phyloP scores from a whole-genome alignment of 2,329 filamentous ascomycete genomes.

The Epicoccum sorghinum region DNA sequence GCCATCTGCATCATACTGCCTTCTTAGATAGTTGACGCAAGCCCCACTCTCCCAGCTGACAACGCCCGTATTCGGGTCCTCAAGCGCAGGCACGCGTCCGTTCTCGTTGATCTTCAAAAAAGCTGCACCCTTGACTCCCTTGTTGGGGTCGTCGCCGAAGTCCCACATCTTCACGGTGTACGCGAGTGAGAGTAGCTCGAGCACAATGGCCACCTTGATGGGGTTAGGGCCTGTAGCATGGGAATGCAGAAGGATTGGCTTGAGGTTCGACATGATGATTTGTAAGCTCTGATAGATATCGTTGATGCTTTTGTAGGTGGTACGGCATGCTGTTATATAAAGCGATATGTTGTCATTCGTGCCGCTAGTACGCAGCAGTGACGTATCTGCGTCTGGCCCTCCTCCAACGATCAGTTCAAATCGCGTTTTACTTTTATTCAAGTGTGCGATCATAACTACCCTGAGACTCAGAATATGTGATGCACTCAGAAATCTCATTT shows the following conservation, averaged over 20 bases:
- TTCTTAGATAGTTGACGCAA: slow-evolving; percentile 7
- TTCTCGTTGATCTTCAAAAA: slow-evolving; percentile 48
- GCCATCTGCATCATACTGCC: slow-evolving; percentile 5
- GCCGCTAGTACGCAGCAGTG: too few species aligned
- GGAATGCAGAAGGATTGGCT: slow-evolving; percentile 21
- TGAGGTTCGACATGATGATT: slow-evolving; percentile 5
- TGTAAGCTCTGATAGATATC: background rate
- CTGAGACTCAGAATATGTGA: too few species aligned
- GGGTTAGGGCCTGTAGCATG: slow-evolving; percentile 45
- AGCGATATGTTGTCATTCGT: too few species aligned
- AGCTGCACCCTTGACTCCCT: slow-evolving; percentile 33
- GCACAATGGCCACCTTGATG: slow-evolving; percentile 53
- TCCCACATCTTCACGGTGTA: slow-evolving; percentile 49
- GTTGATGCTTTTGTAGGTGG: too few species aligned
- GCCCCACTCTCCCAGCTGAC: slow-evolving; percentile 18
- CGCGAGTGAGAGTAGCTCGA: slow-evolving; percentile 53
- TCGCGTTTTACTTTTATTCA: too few species aligned
- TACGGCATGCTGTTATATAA: too few species aligned
- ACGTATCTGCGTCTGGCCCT: too few species aligned
- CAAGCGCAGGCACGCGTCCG: slow-evolving; percentile 50
- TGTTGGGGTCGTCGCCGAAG: slow-evolving; percentile 47
- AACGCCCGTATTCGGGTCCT: slow-evolving; percentile 52
- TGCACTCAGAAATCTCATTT: too few species aligned
- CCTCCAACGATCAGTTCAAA: too few species aligned
- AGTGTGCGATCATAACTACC: too few species aligned